Conservation (phyloP, 2,329 filamentous ascomycete genomes). For the Lachnellula subtilissima region DNA sequence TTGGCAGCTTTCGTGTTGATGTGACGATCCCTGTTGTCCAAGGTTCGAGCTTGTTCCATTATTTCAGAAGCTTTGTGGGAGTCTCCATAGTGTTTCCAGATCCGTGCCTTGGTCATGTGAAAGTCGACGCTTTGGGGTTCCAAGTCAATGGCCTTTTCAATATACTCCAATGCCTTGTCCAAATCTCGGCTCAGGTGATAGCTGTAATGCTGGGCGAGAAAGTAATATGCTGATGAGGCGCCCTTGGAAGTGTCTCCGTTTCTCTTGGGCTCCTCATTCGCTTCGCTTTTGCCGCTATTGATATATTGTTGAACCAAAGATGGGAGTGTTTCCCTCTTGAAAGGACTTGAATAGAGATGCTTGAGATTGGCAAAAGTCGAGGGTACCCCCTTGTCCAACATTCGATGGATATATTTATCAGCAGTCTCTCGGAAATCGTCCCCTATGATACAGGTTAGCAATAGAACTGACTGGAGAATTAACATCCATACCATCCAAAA, state of each 20-base stretch:
- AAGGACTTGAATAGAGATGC: conserved; percentile 73
- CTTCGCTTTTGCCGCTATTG: conserved; percentile 46
- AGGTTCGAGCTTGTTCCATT: conserved; percentile 80
- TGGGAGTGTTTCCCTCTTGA: conserved; percentile 73
- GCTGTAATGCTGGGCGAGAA: conserved; percentile 95
- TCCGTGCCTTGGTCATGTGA: conserved; percentile 90
- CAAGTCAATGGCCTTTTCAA: conserved; percentile 77
- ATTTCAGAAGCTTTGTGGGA: conserved; percentile 71
- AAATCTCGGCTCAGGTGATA: conserved; percentile 84
- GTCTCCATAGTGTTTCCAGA: conserved; percentile 87
- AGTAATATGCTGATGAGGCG: conserved; percentile 78
- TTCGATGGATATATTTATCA: conserved; percentile 72
- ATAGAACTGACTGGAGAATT: not conserved
- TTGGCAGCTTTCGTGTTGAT: conserved; percentile 99
- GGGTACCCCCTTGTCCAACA: conserved; percentile 88
- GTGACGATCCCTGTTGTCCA: conserved; percentile 89
- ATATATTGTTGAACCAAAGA: conserved; percentile 76
- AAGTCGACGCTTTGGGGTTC: conserved; percentile 82
- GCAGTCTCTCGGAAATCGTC: conserved; percentile 76
- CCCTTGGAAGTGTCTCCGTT: conserved; percentile 54
- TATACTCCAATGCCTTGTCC: conserved; percentile 71
- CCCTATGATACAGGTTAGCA: conserved; percentile 41
- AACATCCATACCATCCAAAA: conserved; percentile 60
- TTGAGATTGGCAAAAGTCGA: conserved; percentile 97
- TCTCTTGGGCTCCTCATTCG: conserved; percentile 37